These are phyloP conservation scores for Tylopilus sp. DNA, from an alignment of 768 basidiomycete genomes.

Conservation along the genomic window DNA sequence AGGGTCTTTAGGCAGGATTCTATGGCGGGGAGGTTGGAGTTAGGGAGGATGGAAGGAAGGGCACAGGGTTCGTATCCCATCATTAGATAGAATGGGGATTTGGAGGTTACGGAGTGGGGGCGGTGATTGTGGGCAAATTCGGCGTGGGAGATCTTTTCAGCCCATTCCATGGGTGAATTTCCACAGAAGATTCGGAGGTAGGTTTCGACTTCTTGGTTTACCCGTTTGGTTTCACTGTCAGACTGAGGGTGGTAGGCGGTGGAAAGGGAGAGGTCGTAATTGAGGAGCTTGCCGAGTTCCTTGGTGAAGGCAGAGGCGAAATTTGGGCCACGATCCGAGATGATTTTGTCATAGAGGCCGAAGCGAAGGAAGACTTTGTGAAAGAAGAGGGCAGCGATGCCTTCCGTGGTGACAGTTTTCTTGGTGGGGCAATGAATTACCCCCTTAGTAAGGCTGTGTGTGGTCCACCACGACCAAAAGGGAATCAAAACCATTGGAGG, in stretches of 20 bases:
- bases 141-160: no score
- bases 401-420: neutral
- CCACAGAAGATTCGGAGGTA: neutral
- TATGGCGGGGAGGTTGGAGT: no score
- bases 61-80: no score
- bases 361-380: neutral
- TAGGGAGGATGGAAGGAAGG: no score
- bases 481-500: neutral
- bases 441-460: neutral
- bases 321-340: neutral
- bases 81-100: no score
- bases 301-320: neutral
- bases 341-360: neutral
- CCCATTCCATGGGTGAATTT: no score
- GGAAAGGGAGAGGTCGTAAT: neutral
- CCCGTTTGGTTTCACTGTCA: neutral
- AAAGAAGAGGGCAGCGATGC: neutral
- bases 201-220: neutral
- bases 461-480: neutral
- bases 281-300: neutral
- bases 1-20: no score
- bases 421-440: neutral
- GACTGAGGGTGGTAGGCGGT: neutral
- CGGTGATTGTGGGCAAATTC: no score
- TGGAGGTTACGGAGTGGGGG: no score